Evolutionary conservation across 129 eudicot genomes (phyloP).

Genomic region (Logfia minima): DNA sequence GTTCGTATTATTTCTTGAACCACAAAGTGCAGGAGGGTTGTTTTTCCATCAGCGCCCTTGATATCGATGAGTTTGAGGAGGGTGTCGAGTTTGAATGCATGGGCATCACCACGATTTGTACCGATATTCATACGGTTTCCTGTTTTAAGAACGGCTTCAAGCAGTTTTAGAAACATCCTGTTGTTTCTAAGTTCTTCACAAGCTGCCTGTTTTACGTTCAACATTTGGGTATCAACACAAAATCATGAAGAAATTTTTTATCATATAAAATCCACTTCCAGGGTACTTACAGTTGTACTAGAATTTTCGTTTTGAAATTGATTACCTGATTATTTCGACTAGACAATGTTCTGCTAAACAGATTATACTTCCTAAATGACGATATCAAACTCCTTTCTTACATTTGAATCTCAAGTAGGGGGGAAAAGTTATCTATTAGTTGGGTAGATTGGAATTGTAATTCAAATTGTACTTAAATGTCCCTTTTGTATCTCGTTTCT

Average conservation of each 20-base stretch:
- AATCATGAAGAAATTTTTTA: neutral
- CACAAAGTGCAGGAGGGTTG: slow-evolving; percentile 89
- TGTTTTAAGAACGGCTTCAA: slow-evolving; percentile 98
- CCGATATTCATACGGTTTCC: slow-evolving; percentile 99
- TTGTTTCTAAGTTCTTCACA: slow-evolving; percentile 86
- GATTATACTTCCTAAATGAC: neutral
- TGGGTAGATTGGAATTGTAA: too few species aligned
- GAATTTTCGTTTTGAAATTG: neutral
- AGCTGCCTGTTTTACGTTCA: slow-evolving; percentile 62
- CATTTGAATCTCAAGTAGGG: too few species aligned
- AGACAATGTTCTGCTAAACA: neutral
- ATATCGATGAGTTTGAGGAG: slow-evolving; percentile 88
- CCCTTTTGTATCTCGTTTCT: too few species aligned
- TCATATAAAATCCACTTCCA: neutral
- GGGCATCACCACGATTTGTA: slow-evolving; percentile 91
- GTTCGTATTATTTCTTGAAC: slow-evolving; percentile 79
- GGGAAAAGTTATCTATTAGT: too few species aligned
- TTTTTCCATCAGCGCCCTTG: slow-evolving; percentile 92
- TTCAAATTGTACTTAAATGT: too few species aligned
- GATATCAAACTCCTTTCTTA: too few species aligned
- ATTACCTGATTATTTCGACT: neutral
- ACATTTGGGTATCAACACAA: slow-evolving; percentile 7
- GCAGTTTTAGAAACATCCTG: slow-evolving; percentile 88
- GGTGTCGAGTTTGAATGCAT: slow-evolving; percentile 94
- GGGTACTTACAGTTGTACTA: neutral